Evolutionary conservation across 345 rosid species (phyloP).

Genomic region (Luvunga scandens): DNA sequence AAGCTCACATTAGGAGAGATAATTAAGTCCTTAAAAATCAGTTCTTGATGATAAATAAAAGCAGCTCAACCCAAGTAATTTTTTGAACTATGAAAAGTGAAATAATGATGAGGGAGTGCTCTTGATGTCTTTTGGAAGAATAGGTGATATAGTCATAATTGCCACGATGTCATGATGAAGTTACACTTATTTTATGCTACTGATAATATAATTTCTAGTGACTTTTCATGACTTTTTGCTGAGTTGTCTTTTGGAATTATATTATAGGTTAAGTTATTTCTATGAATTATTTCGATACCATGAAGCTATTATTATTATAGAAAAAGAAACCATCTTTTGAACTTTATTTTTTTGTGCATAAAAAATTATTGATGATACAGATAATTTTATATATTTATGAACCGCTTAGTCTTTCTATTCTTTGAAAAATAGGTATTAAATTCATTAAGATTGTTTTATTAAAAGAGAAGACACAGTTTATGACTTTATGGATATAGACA

Average conservation of each 20-base stretch:
- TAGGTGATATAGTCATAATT: constrained; percentile 3
- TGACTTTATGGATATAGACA: not conserved
- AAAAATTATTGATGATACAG: not conserved
- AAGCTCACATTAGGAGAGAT: not conserved
- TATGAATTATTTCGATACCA: not conserved
- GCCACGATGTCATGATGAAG: not conserved
- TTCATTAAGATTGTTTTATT: not conserved
- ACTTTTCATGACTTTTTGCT: not conserved
- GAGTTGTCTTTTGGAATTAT: not conserved
- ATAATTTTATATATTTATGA: not conserved
- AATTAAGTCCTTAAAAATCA: not conserved
- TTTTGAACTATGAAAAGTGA: not conserved
- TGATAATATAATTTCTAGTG: constrained; percentile 10
- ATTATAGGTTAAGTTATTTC: not conserved
- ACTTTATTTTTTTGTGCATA: not conserved
- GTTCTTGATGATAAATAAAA: not conserved
- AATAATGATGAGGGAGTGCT: not conserved
- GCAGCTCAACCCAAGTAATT: not conserved
- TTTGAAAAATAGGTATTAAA: not conserved
- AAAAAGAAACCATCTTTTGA: not conserved
- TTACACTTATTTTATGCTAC: constrained; percentile 3
- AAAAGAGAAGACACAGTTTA: not conserved
- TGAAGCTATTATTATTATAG: not conserved
- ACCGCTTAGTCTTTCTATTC: not conserved
- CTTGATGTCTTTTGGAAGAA: not conserved